Conservation (phyloP, 805 yeast species). For the Starmerella potacharoeniae region DNA sequence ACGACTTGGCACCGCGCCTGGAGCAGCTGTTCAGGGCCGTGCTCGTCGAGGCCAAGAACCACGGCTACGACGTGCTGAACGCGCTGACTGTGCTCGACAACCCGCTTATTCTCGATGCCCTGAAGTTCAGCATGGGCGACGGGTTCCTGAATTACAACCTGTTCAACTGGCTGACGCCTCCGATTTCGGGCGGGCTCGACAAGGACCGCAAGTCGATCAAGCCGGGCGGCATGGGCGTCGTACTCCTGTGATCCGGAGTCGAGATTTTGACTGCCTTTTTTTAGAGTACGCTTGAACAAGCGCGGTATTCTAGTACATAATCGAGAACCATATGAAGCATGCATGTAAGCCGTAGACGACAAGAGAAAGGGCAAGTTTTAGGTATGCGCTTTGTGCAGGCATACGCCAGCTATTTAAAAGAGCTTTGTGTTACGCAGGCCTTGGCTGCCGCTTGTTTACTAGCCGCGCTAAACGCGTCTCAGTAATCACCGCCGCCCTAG, state of each 20-base stretch:
- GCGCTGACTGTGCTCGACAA: slow-evolving; percentile 89
- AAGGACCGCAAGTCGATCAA: slow-evolving; percentile 41
- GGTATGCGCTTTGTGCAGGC: background rate
- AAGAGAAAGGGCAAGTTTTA: too few species aligned
- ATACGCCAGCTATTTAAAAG: background rate
- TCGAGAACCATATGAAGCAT: too few species aligned
- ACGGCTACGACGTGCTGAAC: slow-evolving; percentile 80
- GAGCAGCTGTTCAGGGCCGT: slow-evolving; percentile 57
- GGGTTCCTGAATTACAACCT: slow-evolving; percentile 83
- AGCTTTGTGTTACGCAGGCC: too few species aligned
- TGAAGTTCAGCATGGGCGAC: slow-evolving; percentile 88
- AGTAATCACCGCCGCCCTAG: background rate
- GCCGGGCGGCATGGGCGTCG: slow-evolving; percentile 80
- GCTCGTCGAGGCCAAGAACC: slow-evolving; percentile 55
- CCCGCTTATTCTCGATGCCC: slow-evolving; percentile 62
- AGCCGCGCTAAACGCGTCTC: background rate
- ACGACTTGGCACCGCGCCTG: slow-evolving; percentile 43
- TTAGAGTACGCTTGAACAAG: too few species aligned
- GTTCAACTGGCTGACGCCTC: slow-evolving; percentile 78
- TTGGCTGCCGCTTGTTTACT: too few species aligned
- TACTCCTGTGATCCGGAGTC: slow-evolving; percentile 43
- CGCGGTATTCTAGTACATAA: too few species aligned
- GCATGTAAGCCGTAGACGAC: too few species aligned
- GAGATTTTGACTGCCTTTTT: too few species aligned
- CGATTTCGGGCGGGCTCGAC: slow-evolving; percentile 70